Evolutionary conservation across 176 grass and related monocot species (phyloP), one percentile per base, ranked within the genome.

Genomic region (Raddia distichophylla): DNA sequence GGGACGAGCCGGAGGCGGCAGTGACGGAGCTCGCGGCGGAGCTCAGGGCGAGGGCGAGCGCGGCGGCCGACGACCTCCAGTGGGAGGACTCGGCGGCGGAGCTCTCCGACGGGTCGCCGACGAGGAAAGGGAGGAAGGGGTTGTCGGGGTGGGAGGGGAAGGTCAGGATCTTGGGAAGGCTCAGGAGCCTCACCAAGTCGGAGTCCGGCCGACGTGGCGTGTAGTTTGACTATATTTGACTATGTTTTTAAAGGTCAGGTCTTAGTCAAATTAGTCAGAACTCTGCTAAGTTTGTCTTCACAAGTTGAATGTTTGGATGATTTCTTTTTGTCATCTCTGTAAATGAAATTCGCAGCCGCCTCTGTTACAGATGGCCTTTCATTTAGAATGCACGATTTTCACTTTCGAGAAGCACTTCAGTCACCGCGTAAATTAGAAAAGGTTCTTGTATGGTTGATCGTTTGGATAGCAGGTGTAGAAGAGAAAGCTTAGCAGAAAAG

Each of bases 161-260:
- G 84, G 91, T 99, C 45, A 90, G 90, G 67, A 91, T 99, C 87
- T 47, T 99, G 5, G 91, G 96, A 14, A 80, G 93, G 86, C 87
- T 95, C 4, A 86, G 89, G 69, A 95, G 96, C 80, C 87, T 99
- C 73, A 99, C 93, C 82, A 99, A 99, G 87, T 93, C 91, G 13
- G 96, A 99, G 1, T 99, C 96, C 10, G 93, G 91, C 35, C 73
- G 93, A 18, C 83, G 96, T 77, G 93, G 93, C 62, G 81, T 91
- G 49, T 93, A 83, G 84, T 73, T 77, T 64, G 48, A 62, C 45
- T 12, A 1, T 66, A 51, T 55, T 81, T 84, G 43, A 56, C 83
- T 54, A 52, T 3, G 10, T 46, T 9, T 69, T 78, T 68, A 85
- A 71, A 22, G 48, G 48, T 65, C 71, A 85, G 47, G 11, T 86